These are phyloP conservation scores for Agaricus blazei DNA, from an alignment of 768 basidiomycete genomes.

Conservation along the genomic window DNA sequence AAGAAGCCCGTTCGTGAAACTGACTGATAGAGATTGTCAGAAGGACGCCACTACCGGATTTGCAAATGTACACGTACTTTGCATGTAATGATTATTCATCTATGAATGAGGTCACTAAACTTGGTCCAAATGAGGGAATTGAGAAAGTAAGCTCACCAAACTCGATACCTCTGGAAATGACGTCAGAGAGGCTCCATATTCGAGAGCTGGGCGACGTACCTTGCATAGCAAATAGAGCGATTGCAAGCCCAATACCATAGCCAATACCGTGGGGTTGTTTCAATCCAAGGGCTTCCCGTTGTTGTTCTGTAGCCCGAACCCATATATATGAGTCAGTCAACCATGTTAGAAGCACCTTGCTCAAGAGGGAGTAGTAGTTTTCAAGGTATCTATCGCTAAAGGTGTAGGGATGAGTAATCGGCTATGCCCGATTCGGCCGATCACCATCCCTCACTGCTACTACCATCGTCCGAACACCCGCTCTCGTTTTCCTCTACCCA, in stretches of 20 bases:
- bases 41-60: neutral
- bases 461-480: too few species aligned
- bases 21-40: slow-evolving; percentile 20
- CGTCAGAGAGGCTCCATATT: neutral
- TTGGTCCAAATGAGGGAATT: neutral
- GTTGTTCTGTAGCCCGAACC: slow-evolving; percentile 27
- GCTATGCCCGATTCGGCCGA: too few species aligned
- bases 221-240: slow-evolving; percentile 59
- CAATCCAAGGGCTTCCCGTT: slow-evolving; percentile 27
- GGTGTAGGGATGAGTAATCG: too few species aligned
- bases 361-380: slow-evolving; percentile 50
- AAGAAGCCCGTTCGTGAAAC: slow-evolving; percentile 43
- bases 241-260: slow-evolving; percentile 56
- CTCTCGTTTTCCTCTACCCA: too few species aligned
- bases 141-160: slow-evolving; percentile 24
- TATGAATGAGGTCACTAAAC: slow-evolving; percentile 9
- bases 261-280: slow-evolving; percentile 45
- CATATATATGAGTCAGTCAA: slow-evolving; percentile 44
- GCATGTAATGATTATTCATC: slow-evolving; percentile 42
- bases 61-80: slow-evolving; percentile 21
- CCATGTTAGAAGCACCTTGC: slow-evolving; percentile 57
- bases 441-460: too few species aligned
- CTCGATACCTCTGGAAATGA: slow-evolving; percentile 33
- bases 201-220: slow-evolving; percentile 23
- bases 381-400: slow-evolving; percentile 31